A percentile compares a stretch with the other conserved stretches of the same genome.
Evolutionary conservation across 306 rosid species (phyloP).

Genomic region (Cucurbita maxima): DNA sequence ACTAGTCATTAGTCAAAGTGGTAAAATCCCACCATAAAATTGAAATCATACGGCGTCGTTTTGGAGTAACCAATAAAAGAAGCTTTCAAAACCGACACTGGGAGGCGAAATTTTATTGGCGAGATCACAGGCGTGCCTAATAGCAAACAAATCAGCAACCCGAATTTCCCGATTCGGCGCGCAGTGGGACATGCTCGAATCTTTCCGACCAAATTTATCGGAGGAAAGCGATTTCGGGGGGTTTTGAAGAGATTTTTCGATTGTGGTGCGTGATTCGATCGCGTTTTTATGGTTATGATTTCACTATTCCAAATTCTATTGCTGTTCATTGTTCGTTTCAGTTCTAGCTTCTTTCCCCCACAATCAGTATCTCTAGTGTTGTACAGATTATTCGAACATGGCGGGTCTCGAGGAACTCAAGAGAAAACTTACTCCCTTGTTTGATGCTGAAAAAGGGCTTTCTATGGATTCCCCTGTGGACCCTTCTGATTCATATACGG

Average conservation of each 20-base stretch:
- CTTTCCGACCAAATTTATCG: not conserved
- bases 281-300: not conserved
- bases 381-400: conserved; percentile 18
- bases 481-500: conserved; percentile 75
- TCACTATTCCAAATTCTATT: not conserved
- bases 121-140: not conserved
- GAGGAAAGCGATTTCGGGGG: not conserved
- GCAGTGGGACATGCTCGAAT: not conserved
- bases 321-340: not conserved
- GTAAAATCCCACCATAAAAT: no score
- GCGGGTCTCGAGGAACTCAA: conserved; percentile 81
- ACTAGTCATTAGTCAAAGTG: no score
- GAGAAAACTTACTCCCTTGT: conserved; percentile 69
- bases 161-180: not conserved
- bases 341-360: not conserved
- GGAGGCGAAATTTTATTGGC: not conserved
- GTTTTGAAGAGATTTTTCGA: not conserved
- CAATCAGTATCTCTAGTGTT: not conserved
- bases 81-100: not conserved
- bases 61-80: not conserved
- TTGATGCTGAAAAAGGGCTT: conserved; percentile 56
- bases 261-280: not conserved
- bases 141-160: not conserved
- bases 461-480: conserved; percentile 44
- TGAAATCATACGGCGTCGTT: not conserved